phyloP scores from a whole-genome alignment of 1,139 yeast species.

The Pichia sp. region DNA sequence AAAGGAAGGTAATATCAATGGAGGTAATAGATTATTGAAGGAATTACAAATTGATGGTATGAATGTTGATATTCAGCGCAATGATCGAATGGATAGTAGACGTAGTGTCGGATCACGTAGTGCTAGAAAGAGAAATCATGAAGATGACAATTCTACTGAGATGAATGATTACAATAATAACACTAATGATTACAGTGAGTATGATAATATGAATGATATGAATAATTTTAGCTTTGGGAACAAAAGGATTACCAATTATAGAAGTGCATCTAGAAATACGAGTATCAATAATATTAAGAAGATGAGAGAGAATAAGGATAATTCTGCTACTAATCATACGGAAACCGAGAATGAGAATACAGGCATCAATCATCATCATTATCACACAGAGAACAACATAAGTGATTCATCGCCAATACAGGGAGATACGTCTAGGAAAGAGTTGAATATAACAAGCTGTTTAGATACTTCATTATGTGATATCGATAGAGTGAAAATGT shows the following conservation, averaged over 20 bases:
- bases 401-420: background rate
- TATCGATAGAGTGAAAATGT: slow-evolving; percentile 15
- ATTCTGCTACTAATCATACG: background rate
- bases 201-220: background rate
- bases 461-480: slow-evolving; percentile 13
- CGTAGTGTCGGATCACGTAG: slow-evolving; percentile 3
- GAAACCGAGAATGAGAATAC: background rate
- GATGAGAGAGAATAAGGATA: background rate
- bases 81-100: slow-evolving; percentile 5
- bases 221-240: background rate
- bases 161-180: background rate
- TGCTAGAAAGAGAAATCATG: background rate
- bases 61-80: slow-evolving; percentile 9
- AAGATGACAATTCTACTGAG: background rate
- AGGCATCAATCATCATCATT: background rate
- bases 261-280: background rate
- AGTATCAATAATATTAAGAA: background rate
- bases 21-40: slow-evolving; percentile 9
- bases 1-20: slow-evolving; percentile 4
- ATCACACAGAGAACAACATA: background rate
- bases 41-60: slow-evolving; percentile 15
- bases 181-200: background rate
- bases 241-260: background rate
- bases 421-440: background rate
- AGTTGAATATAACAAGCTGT: slow-evolving; percentile 13